These are phyloP conservation scores for Hypoxylon rubiginosum DNA, from an alignment of 2,329 filamentous ascomycete genomes.

Conservation along the genomic window DNA sequence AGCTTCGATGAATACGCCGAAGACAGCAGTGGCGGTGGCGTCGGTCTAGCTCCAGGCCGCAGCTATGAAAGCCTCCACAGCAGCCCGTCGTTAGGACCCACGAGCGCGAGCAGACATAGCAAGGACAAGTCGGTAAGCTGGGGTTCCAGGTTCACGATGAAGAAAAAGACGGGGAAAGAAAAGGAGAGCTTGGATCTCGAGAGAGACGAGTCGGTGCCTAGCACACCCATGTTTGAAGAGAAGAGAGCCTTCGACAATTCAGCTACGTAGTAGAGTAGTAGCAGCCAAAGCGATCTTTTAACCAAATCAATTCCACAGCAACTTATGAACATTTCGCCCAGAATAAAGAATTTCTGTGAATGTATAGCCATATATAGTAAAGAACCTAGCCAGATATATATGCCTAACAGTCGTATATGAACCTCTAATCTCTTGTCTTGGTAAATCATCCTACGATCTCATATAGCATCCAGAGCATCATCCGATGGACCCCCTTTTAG, in stretches of 20 bases:
- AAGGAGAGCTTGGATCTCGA: conserved; percentile 70
- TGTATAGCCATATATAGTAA: not conserved
- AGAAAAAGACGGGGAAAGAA: conserved; percentile 69
- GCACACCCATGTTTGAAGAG: conserved; percentile 43
- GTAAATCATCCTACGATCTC: not conserved
- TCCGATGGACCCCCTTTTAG: not conserved
- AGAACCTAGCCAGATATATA: not conserved
- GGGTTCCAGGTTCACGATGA: conserved; percentile 67
- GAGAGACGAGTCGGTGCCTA: conserved; percentile 50
- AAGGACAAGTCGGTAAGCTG: conserved; percentile 64
- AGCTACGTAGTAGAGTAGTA: conserved; percentile 12
- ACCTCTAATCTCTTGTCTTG: not conserved
- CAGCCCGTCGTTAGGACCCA: conserved; percentile 68
- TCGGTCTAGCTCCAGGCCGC: conserved; percentile 56
- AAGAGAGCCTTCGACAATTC: conserved; percentile 19
- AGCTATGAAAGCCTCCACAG: conserved; percentile 70
- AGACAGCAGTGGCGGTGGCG: conserved; percentile 49
- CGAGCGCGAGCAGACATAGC: conserved; percentile 57
- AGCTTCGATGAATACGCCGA: conserved; percentile 70
- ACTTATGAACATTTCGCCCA: not conserved
- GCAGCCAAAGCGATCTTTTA: conserved; percentile 9
- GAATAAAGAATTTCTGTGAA: not conserved
- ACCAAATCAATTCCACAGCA: conserved; percentile 18
- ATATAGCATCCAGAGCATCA: not conserved
- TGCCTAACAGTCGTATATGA: not conserved